Evolutionary conservation across 1,284 basidiomycete genomes (phyloP).

Genomic region (Butyriboletus regius): DNA sequence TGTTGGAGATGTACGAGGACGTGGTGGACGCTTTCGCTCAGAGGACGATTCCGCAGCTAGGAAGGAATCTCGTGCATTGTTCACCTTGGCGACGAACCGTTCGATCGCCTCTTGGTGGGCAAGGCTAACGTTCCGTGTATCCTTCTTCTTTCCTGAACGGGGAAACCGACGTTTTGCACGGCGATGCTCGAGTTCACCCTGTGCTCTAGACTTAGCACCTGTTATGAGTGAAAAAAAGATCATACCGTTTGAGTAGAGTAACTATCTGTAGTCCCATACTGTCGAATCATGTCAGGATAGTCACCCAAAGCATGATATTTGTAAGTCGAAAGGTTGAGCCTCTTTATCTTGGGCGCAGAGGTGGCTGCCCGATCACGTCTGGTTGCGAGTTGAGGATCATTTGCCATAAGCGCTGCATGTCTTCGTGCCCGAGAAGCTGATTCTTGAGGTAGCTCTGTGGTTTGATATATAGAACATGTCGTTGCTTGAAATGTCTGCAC

Average conservation of each 20-base stretch:
- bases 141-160: background rate
- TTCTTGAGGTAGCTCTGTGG: background rate
- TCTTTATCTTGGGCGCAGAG: constrained; percentile 1
- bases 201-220: too few species aligned
- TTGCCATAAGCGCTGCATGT: background rate
- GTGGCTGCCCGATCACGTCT: rapidly evolving
- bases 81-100: background rate
- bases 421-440: background rate
- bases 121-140: background rate
- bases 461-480: background rate
- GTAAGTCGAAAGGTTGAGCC: constrained; percentile 25
- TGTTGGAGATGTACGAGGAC: background rate
- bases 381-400: background rate
- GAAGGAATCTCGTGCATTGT: background rate
- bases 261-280: constrained; percentile 32
- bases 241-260: constrained; percentile 30
- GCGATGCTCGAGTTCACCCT: constrained; percentile 1
- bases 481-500: background rate
- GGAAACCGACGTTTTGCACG: rapidly evolving
- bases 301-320: constrained; percentile 33
- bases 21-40: background rate
- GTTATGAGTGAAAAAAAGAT: background rate
- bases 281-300: constrained; percentile 24
- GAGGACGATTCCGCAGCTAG: background rate
- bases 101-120: background rate